Evolutionary conservation across 78 protist genomes (phyloP), one percentile per base, ranked within the genome.

Genomic region (Speleostelium caveatum): DNA sequence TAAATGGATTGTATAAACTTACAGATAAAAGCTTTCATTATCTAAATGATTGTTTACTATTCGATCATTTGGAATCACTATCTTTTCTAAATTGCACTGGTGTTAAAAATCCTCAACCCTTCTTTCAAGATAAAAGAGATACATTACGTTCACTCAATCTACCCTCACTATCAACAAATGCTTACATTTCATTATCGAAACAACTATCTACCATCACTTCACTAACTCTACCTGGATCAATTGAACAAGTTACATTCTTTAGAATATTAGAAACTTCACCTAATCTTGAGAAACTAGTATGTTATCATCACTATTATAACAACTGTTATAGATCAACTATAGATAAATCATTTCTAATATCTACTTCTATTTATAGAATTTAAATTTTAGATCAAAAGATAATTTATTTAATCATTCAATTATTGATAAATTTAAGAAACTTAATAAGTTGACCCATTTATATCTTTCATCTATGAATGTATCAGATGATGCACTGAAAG

Each of bases 191-290:
- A 19, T 36, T 35, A 16, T 39, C 14, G 14, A 32, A 32, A 66
- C 21, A 67, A 26, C n/a, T 78, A n/a, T 55, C 75, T 14, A 35
- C 63, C 12, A 8, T 78, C 6, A 65, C 75, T n/a, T 66, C 67
- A 22, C 32, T 78, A 10, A 5, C 62, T 26, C 24, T 78, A 24
- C 63, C 63, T 36, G 87, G 87, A 17, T 32, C 75, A 8, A 32
- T 66, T 38, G 76, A 78, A 39, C 16, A 39, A 24, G 26, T 67
- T 35, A 55, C 45, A 39, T 19, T 78, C n/a, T 41, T 45, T 17
- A 28, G 66, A 78, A 51, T 45, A 1, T 3, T 78, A 3, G 88
- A 78, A 35, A 60, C 76, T 10, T 28, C 61, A 26, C 75, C 75
- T 24, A 8, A 5, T 17, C 35, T 78, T 24, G 38, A 21, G 19